Percentiles rank a stretch among this genome's conserved stretches.
Conservation (phyloP, 2,329 filamentous ascomycete genomes). For the Pseudogymnoascus sp. region DNA sequence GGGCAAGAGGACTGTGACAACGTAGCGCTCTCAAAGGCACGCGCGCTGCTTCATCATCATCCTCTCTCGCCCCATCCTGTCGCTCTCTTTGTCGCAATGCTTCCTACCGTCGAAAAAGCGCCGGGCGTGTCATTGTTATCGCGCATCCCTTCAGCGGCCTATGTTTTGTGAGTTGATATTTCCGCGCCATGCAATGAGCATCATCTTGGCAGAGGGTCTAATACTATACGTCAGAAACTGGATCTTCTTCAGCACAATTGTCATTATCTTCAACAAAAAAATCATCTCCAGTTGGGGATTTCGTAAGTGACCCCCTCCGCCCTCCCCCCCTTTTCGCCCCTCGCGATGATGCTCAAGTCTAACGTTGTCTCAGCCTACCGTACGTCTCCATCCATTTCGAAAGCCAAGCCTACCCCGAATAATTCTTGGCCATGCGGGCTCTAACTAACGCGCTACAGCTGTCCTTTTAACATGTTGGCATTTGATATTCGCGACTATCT, state of each 20-base stretch:
- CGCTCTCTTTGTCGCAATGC: neutral
- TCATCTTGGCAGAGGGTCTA: neutral
- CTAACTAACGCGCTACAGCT: constrained; percentile 27
- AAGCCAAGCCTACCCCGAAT: neutral
- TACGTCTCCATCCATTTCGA: constrained; percentile 28
- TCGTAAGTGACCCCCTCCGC: constrained; percentile 46
- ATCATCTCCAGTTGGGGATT: constrained; percentile 69
- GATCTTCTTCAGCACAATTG: constrained; percentile 77
- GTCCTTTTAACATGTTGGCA: constrained; percentile 62
- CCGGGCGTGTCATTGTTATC: neutral
- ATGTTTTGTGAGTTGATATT: neutral
- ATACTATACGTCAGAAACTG: constrained; percentile 48
- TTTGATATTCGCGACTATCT: constrained; percentile 56
- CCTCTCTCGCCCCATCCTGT: neutral
- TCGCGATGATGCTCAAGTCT: constrained; percentile 22
- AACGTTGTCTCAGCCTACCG: constrained; percentile 34
- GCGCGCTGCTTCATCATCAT: neutral
- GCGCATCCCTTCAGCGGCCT: neutral
- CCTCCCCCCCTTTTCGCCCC: neutral
- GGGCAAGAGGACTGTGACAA: neutral
- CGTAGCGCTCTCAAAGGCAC: neutral
- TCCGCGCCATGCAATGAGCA: neutral
- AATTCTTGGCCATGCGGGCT: neutral
- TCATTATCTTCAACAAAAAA: constrained; percentile 92
- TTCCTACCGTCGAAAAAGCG: neutral